Percentiles rank a stretch among this genome's conserved stretches.
Evolutionary conservation across 2,329 filamentous ascomycete species (phyloP).

Genomic region (Periglandula ipomoeae): DNA sequence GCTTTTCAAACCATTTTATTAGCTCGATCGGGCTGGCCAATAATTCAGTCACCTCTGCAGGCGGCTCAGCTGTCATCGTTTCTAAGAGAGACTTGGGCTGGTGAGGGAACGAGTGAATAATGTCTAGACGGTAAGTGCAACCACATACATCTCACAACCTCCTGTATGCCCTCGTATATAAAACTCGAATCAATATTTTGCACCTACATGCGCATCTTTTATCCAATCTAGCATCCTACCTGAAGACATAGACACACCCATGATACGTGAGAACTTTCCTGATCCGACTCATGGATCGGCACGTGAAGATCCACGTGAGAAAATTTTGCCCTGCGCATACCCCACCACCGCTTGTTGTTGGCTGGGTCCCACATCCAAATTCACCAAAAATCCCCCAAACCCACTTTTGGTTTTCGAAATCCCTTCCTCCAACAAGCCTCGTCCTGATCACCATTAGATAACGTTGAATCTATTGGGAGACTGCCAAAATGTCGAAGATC

Average conservation of each 20-base stretch:
- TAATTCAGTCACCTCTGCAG: conserved; percentile 21
- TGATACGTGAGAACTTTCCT: not conserved
- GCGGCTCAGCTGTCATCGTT: conserved; percentile 13
- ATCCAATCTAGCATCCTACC: not conserved
- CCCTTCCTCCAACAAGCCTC: conserved; percentile 17
- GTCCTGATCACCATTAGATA: conserved; percentile 62
- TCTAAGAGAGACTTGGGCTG: not conserved
- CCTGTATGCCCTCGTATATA: not conserved
- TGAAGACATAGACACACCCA: not conserved
- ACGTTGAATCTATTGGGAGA: conserved; percentile 67
- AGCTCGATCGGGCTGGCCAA: conserved; percentile 27
- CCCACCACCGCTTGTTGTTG: conserved; percentile 15
- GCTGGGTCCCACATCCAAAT: conserved; percentile 18
- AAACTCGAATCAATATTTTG: no score
- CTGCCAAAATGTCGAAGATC: conserved; percentile 82
- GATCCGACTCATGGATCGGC: conserved; percentile 7
- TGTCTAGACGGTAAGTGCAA: not conserved
- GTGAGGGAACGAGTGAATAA: not conserved
- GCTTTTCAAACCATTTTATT: conserved; percentile 34
- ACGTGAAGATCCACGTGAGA: conserved; percentile 25
- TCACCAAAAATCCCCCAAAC: conserved; percentile 16
- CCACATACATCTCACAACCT: conserved; percentile 3
- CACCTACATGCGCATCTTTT: not conserved
- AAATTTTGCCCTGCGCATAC: conserved; percentile 25
- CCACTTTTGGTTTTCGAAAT: conserved; percentile 7